phyloP scores from a whole-genome alignment of 768 basidiomycete species.

The Scleroderma citrinum region DNA sequence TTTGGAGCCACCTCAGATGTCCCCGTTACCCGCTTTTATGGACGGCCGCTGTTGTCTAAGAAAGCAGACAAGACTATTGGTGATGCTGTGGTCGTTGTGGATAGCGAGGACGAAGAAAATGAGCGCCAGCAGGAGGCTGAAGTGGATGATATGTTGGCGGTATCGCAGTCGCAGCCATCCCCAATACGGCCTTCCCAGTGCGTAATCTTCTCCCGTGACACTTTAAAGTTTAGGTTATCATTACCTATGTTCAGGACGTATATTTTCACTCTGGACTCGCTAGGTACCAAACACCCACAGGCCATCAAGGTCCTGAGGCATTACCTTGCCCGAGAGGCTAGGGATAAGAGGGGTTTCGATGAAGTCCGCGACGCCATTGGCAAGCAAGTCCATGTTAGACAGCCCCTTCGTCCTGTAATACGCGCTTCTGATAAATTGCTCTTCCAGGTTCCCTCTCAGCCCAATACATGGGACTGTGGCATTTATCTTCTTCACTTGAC shows the following conservation, averaged over 20 bases:
- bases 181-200: conserved; percentile 18
- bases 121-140: conserved; percentile 28
- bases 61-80: conserved; percentile 1
- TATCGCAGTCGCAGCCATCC: conserved; percentile 12
- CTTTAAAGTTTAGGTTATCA: not conserved
- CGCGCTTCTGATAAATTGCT: not conserved
- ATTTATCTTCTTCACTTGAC: conserved; percentile 87
- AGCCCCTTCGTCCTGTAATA: not conserved
- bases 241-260: conserved; percentile 46
- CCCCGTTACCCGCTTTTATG: conserved; percentile 20
- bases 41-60: not conserved
- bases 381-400: conserved; percentile 47
- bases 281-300: conserved; percentile 65
- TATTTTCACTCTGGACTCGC: conserved; percentile 88
- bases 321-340: conserved; percentile 76
- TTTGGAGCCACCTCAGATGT: conserved; percentile 8
- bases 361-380: conserved; percentile 36
- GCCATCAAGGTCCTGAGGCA: conserved; percentile 52
- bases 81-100: conserved; percentile 4
- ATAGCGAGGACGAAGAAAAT: conserved; percentile 22
- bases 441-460: conserved; percentile 76
- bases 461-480: conserved; percentile 91
- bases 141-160: conserved; percentile 25
- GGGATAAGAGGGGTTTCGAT: conserved; percentile 53
- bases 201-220: conserved; percentile 1